Evolutionary conservation across 352 stramenopile species (phyloP), one percentile per base, ranked within the genome.

Genomic region (Salisapilia sapeloensis): DNA sequence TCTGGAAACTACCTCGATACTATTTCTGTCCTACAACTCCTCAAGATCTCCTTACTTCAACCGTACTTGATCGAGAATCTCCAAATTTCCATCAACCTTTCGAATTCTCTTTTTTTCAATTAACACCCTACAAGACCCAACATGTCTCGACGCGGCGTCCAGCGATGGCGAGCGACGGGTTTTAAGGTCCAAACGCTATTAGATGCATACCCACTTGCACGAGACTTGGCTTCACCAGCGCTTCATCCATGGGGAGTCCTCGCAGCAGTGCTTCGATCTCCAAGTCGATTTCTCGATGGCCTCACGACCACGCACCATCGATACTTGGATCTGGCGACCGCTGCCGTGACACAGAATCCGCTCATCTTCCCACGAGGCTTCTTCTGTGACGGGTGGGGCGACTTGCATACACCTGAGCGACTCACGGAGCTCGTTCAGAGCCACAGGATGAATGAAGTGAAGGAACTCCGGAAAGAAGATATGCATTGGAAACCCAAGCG

Each of bases 351-450:
- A 26, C 71, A 86, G 32, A 76, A 70, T 44, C 50, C 64, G 10
- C 36, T 83, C 26, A 40, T 86, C n/a, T 86, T 83, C 33, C 71
- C 71, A 1, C 53, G 62, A 16, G 71, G 71, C 16, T 86, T 83
- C 49, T 86, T 86, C 46, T 72, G 60, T 16, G 71, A 86, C 32
- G 71, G 66, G 0, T 86, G 71, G 71, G 71, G 70, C 5, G 71
- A 86, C 36, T 46, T 83, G 24, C 66, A 60, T 33, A 78, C 67
- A 9, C 58, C 64, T 6, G 42, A 38, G 37, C 56, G 69, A 2
- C 55, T 86, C 12, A 53, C 45, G 4, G 49, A 65, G 33, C 35
- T 81, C 29, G 42, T 81, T 9, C 51, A 75, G 44, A 78, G 61
- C 50, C 51, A 65, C 42, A 59, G 56, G 16, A 81, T 79, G 61